A percentile compares a stretch with the other conserved stretches of the same genome.
Conservation (phyloP, 345 rosid genomes). For the Brassica juncea region DNA sequence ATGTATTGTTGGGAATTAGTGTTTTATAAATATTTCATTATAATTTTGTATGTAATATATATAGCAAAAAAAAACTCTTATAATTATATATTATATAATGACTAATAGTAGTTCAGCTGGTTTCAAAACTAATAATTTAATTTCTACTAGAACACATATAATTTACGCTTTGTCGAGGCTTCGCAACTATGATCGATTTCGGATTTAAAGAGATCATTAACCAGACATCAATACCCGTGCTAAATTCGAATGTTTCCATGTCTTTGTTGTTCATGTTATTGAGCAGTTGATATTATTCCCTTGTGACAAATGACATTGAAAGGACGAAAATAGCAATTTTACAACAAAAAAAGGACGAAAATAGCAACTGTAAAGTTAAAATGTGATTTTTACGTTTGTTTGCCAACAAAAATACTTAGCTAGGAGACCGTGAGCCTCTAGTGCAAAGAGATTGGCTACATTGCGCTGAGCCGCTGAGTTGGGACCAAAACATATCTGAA, state of each 20-base stretch:
- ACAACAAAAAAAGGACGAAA: background rate
- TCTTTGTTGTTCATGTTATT: background rate
- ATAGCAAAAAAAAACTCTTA: background rate
- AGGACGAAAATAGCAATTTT: background rate
- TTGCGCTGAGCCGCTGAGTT: background rate
- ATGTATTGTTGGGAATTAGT: background rate
- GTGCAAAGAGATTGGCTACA: background rate
- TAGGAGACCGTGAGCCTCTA: background rate
- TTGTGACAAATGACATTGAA: background rate
- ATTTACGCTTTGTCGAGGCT: background rate
- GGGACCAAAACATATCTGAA: background rate
- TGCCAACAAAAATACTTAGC: background rate
- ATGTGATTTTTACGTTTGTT: background rate
- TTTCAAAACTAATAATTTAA: background rate
- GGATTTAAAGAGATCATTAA: background rate
- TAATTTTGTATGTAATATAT: background rate
- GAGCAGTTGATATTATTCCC: background rate
- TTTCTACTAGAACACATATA: background rate
- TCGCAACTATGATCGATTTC: background rate
- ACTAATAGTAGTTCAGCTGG: background rate
- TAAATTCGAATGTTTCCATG: background rate
- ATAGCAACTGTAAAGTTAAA: background rate
- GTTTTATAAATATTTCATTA: background rate
- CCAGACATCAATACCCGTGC: background rate
- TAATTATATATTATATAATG: background rate